These are phyloP conservation scores for Mucor plumbeus DNA, from an alignment of 371 early-diverging fungal genomes.

Conservation along the genomic window DNA sequence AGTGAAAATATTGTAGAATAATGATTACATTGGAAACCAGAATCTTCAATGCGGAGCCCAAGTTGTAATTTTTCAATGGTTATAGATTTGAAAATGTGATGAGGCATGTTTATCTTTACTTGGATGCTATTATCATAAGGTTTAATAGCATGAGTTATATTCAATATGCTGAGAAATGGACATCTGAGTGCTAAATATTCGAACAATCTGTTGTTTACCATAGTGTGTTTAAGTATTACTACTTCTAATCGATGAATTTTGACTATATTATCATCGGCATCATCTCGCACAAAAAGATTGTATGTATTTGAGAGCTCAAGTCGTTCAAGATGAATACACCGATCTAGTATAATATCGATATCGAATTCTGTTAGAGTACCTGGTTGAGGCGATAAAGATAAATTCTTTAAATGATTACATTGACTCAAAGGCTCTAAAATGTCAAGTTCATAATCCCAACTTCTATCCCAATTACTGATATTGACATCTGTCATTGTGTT, in stretches of 20 bases:
- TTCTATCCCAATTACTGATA: conserved; percentile 25
- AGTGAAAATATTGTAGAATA: conserved; percentile 19
- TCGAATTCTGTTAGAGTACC: conserved; percentile 26
- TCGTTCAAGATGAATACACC: not conserved
- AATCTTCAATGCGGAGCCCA: conserved; percentile 20
- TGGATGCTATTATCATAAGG: conserved; percentile 22
- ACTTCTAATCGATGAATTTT: conserved; percentile 6
- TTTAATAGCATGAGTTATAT: conserved; percentile 17
- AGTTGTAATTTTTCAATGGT: conserved; percentile 10
- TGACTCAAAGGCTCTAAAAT: conserved; percentile 11
- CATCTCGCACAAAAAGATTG: conserved; percentile 20
- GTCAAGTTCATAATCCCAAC: conserved; percentile 24
- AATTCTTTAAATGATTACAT: not conserved
- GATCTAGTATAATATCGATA: conserved; percentile 18
- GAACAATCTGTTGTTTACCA: conserved; percentile 23
- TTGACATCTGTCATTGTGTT: conserved; percentile 5
- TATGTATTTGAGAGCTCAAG: conserved; percentile 19
- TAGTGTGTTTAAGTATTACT: conserved; percentile 11
- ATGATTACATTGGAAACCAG: conserved; percentile 20
- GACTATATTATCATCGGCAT: not conserved
- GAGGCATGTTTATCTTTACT: conserved; percentile 21
- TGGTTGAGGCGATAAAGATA: conserved; percentile 21
- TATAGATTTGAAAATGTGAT: conserved; percentile 18
- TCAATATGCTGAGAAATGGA: conserved; percentile 11
- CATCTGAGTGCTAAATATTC: conserved; percentile 20